Conservation (phyloP, 345 rosid genomes). For the Nasturtium officinale region DNA sequence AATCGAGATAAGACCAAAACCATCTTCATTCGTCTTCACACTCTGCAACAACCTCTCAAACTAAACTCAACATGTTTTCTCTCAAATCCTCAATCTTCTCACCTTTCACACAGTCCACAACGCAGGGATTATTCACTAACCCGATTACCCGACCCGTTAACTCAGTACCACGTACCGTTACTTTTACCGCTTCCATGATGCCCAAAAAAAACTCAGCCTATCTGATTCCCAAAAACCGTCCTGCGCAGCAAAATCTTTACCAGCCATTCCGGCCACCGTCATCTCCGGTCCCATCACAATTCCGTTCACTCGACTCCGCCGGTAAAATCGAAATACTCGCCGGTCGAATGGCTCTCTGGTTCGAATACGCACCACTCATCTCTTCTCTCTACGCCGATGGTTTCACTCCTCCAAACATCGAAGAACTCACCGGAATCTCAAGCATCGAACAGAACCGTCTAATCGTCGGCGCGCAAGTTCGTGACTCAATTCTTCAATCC, state of each 20-base stretch:
- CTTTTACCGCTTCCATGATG: conserved; percentile 39
- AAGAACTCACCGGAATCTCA: conserved; percentile 78
- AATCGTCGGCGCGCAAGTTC: conserved; percentile 74
- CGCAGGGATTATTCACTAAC: conserved; percentile 26
- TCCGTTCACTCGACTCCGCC: conserved; percentile 65
- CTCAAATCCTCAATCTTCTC: conserved; percentile 45
- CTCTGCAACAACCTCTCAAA: conserved; percentile 40
- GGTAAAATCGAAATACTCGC: conserved; percentile 69
- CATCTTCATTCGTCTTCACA: conserved; percentile 41
- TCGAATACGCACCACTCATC: conserved; percentile 82
- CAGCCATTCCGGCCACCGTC: conserved; percentile 94
- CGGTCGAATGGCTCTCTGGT: conserved; percentile 78
- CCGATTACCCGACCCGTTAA: conserved; percentile 36
- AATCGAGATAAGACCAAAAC: conserved; percentile 37
- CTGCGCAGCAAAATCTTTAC: conserved; percentile 50
- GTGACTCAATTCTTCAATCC: conserved; percentile 65
- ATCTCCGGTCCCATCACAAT: conserved; percentile 66
- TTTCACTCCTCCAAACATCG: conserved; percentile 62
- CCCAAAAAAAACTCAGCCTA: conserved; percentile 10
- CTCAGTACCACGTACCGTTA: not conserved
- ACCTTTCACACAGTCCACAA: conserved; percentile 43
- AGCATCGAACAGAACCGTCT: conserved; percentile 86
- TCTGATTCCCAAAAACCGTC: conserved; percentile 44
- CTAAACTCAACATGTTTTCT: conserved; percentile 40
- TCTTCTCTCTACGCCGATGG: conserved; percentile 74